These are phyloP conservation scores for Chytriomyces confervae DNA, from an alignment of 192 early-diverging fungal species.

Conservation along the genomic window DNA sequence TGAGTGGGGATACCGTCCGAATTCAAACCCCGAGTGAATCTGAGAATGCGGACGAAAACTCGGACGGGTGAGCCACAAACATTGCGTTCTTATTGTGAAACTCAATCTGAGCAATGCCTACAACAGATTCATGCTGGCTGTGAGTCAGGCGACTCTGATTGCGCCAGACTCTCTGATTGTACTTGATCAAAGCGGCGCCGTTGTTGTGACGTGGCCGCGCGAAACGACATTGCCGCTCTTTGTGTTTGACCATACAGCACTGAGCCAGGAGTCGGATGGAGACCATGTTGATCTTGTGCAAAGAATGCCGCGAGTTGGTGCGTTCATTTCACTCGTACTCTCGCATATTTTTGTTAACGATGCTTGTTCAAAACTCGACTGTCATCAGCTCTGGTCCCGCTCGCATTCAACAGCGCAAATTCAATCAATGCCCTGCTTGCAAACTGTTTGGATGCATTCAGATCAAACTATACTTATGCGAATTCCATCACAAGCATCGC, in stretches of 20 bases:
- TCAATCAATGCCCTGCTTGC: not conserved
- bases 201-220: not conserved
- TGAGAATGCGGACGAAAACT: too few relatives aligned
- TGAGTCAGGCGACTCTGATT: too few relatives aligned
- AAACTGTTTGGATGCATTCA: not conserved
- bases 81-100: too few relatives aligned
- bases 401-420: not conserved
- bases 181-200: not conserved
- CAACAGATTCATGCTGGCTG: too few relatives aligned
- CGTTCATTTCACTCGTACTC: not conserved
- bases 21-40: too few relatives aligned
- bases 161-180: too few relatives aligned
- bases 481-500: not conserved
- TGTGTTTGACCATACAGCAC: not conserved
- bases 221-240: not conserved
- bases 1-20: too few relatives aligned
- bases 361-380: not conserved
- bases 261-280: not conserved
- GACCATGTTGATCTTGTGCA: not conserved
- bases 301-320: not conserved
- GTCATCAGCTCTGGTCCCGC: constrained; percentile 1
- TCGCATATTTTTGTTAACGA: not conserved
- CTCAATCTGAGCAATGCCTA: too few relatives aligned
- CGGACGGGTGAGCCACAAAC: too few relatives aligned
- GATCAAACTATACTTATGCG: not conserved